Conservation (phyloP, 1,284 basidiomycete genomes). For the Blastosporella zonata region DNA sequence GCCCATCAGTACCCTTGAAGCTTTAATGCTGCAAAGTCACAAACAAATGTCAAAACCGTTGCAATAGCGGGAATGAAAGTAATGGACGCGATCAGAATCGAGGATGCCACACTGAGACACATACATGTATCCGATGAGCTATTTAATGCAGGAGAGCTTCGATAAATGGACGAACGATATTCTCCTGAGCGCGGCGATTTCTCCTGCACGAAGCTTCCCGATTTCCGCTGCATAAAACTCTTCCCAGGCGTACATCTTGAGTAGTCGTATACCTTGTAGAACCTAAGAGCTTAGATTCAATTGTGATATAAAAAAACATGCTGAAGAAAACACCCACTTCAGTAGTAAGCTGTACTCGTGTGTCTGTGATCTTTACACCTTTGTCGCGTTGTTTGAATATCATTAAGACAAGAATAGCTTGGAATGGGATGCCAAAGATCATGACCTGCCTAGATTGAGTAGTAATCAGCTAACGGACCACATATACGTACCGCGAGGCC, state of each 20-base stretch:
- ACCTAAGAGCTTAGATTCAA: constrained; percentile 32
- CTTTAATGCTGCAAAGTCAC: constrained; percentile 19
- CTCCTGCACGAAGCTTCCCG: constrained; percentile 44
- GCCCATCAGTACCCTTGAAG: background rate
- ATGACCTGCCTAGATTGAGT: constrained; percentile 37
- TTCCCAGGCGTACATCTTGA: constrained; percentile 66
- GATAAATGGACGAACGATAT: constrained; percentile 41
- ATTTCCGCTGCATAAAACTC: constrained; percentile 59
- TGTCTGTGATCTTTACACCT: constrained; percentile 73
- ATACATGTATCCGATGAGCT: background rate
- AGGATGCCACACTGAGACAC: constrained; percentile 43
- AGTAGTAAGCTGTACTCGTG: constrained; percentile 60
- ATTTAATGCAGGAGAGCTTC: background rate
- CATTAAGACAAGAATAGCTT: constrained; percentile 56
- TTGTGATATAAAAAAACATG: background rate
- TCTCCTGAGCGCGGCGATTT: constrained; percentile 49
- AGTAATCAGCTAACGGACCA: background rate
- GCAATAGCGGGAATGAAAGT: constrained; percentile 66
- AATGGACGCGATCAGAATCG: constrained; percentile 54
- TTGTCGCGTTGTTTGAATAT: constrained; percentile 65
- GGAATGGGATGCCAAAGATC: constrained; percentile 59
- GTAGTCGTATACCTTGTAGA: constrained; percentile 59
- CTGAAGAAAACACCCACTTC: constrained; percentile 36
- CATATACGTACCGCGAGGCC: constrained; percentile 55
- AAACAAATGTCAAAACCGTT: constrained; percentile 69